phyloP scores from a whole-genome alignment of 495 filamentous ascomycete genomes.

The Letharia columbiana region DNA sequence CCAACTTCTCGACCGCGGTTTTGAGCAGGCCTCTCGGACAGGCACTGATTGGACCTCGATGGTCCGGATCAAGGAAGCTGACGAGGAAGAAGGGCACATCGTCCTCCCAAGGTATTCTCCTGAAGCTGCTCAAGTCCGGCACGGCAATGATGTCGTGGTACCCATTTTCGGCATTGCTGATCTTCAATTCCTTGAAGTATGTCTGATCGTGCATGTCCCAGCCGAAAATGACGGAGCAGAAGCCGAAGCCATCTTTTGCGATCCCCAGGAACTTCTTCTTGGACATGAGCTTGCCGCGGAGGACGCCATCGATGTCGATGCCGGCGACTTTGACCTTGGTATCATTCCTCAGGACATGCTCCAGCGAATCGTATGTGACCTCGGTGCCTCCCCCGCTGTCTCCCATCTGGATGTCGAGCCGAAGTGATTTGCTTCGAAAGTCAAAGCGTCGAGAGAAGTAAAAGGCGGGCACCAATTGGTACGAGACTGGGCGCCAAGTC shows the following conservation, averaged over 20 bases:
- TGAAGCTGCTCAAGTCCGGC: constrained; percentile 70
- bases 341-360: constrained; percentile 61
- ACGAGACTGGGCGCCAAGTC: background rate
- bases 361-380: constrained; percentile 51
- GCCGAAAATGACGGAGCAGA: constrained; percentile 93
- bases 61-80: constrained; percentile 74
- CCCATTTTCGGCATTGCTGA: constrained; percentile 89
- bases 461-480: background rate
- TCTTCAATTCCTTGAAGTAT: constrained; percentile 72
- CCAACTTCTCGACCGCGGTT: constrained; percentile 56
- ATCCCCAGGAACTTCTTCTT: constrained; percentile 94
- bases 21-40: constrained; percentile 75
- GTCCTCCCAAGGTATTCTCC: constrained; percentile 92
- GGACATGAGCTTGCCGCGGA: constrained; percentile 89
- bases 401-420: background rate
- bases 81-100: constrained; percentile 89
- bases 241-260: constrained; percentile 77
- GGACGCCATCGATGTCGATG: constrained; percentile 80
- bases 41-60: constrained; percentile 58
- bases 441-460: background rate
- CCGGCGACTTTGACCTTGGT: constrained; percentile 86
- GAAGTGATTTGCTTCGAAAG: background rate
- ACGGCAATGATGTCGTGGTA: constrained; percentile 84
- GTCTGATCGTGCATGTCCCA: constrained; percentile 98
- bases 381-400: background rate